Evolutionary conservation across 257 asterid species (phyloP), one percentile per base, ranked within the genome.

Genomic region (Eucommia ulmoides): DNA sequence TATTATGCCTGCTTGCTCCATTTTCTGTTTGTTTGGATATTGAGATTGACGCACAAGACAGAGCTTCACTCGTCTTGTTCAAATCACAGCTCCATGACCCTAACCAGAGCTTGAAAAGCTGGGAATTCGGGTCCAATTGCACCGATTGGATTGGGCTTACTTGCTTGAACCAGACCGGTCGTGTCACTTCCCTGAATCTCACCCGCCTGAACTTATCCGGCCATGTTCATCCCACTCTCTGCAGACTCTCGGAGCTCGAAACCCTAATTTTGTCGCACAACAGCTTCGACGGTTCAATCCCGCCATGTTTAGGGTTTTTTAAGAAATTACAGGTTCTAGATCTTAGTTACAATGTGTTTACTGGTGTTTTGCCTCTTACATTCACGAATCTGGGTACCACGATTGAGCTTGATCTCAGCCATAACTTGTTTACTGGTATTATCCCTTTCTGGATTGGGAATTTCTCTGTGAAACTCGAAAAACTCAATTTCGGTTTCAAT

Each of bases 401-500:
- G 16, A 53, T 56, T 51, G 67, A 47, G 56, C 76, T 84, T 53
- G 89, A 84, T 45, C 72, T 84, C 42, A 73, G 83, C 56, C 82
- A 79, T 54, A 85, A 86, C 63, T 46, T 51, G 51, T 69, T 76
- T 4, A 19, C 49, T n/a, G 86, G 81, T 19, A 61, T 55, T 22
- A 62, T 87, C 21, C 93, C 91, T 2, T 7, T 51, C 11, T 83
- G 97, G 97, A 60, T 81, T 44, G 92, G 92, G 24, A 72, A 77
- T 65, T 77, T 77, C 64, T 84, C 93, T 19, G 24, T 47, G 49
- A 65, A 63, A 9, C 75, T 84, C 24, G 67, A 75, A 15, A 79
- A 58, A 20, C 68, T 88, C 12, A 33, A 72, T 65, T 58, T 88
- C 62, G 79, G 79, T 18, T 84, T 62, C 69, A 88, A 87, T 58